These are phyloP conservation scores for Prunus mongolica DNA, from an alignment of 306 rosid species.

Conservation along the genomic window DNA sequence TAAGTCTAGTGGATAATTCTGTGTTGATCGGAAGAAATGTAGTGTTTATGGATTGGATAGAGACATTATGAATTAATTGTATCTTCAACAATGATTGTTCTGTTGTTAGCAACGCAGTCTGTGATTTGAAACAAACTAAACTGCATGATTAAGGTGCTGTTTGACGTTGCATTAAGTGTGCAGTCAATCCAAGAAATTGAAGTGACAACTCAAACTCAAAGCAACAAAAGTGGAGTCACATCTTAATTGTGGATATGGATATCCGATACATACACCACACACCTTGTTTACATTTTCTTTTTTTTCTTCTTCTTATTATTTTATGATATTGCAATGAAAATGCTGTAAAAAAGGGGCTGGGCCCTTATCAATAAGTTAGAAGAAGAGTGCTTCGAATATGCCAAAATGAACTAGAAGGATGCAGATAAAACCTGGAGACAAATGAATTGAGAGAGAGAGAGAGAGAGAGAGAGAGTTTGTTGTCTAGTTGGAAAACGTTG, in stretches of 20 bases:
- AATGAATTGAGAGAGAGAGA: too few species aligned
- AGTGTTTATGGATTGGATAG: background rate
- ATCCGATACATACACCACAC: background rate
- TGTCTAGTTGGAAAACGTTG: background rate
- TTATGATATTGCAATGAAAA: background rate
- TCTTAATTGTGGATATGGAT: constrained; percentile 26
- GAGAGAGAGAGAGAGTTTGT: too few species aligned
- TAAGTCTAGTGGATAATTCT: background rate
- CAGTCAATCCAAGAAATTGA: constrained; percentile 23
- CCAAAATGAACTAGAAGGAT: too few species aligned
- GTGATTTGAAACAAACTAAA: background rate
- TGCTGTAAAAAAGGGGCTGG: background rate
- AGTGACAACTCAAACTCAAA: constrained; percentile 16
- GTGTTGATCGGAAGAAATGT: constrained; percentile 11
- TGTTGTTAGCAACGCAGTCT: constrained; percentile 24
- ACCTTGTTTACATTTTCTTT: constrained; percentile 10
- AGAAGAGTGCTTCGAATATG: too few species aligned
- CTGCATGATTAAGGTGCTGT: constrained; percentile 8
- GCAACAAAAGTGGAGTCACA: constrained; percentile 42
- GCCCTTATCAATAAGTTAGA: too few species aligned
- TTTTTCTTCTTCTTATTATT: background rate
- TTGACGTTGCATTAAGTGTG: constrained; percentile 16
- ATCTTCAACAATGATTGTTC: background rate
- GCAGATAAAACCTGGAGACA: too few species aligned
- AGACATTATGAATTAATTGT: too few species aligned